phyloP scores from a whole-genome alignment of 345 rosid genomes.

The Brassica incana region DNA sequence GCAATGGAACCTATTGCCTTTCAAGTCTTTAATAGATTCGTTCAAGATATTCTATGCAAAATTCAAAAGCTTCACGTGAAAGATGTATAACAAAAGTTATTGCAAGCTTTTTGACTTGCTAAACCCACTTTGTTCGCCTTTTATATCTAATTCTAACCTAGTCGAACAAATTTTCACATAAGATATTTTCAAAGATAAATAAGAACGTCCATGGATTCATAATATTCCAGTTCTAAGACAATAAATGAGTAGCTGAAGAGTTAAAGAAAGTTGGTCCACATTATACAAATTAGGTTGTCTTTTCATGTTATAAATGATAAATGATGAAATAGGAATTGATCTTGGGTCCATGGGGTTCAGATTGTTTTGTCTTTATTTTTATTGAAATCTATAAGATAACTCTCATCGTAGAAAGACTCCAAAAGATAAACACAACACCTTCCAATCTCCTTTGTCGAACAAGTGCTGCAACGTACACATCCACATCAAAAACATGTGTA shows the following conservation, averaged over 20 bases:
- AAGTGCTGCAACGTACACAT: slow-evolving; percentile 37
- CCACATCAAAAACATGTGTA: slow-evolving; percentile 36
- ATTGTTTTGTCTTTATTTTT: slow-evolving; percentile 23
- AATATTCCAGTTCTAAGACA: slow-evolving; percentile 4
- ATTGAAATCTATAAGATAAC: slow-evolving; percentile 17
- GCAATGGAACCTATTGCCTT: slow-evolving; percentile 10
- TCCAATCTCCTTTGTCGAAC: slow-evolving; percentile 35
- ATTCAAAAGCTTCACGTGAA: slow-evolving; percentile 24
- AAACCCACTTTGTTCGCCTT: neutral
- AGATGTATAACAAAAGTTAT: slow-evolving; percentile 15
- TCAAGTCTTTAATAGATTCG: slow-evolving; percentile 23
- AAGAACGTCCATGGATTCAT: neutral
- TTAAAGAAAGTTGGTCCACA: slow-evolving; percentile 26
- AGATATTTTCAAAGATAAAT: slow-evolving; percentile 1
- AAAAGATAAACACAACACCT: slow-evolving; percentile 23
- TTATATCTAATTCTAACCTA: neutral
- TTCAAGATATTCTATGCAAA: neutral
- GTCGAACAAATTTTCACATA: neutral
- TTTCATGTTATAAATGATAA: slow-evolving; percentile 4
- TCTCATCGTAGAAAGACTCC: slow-evolving; percentile 19
- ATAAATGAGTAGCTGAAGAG: neutral
- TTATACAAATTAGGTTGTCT: slow-evolving; percentile 19
- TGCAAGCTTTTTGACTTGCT: slow-evolving; percentile 20
- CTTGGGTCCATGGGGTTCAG: slow-evolving; percentile 29
- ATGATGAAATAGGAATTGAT: slow-evolving; percentile 10